phyloP scores from a whole-genome alignment of 2,329 filamentous ascomycete genomes.

The Colletotrichum orchidophilum region DNA sequence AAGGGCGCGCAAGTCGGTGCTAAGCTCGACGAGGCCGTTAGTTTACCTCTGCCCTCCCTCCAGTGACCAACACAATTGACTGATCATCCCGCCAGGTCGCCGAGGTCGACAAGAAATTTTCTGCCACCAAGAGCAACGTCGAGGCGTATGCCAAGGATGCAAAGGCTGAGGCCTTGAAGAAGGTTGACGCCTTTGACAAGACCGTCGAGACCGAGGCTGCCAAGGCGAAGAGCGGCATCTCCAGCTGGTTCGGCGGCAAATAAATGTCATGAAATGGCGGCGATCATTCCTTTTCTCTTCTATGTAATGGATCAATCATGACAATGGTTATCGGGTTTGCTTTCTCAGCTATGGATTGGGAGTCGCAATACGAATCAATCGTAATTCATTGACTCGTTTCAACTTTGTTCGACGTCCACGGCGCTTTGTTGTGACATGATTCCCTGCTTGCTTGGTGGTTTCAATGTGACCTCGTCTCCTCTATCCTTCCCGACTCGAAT shows the following conservation, averaged over 20 bases:
- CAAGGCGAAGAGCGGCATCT: constrained; percentile 85
- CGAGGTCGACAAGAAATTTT: constrained; percentile 71
- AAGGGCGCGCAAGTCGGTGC: constrained; percentile 61
- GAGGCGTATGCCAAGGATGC: constrained; percentile 70
- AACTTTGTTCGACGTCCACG: neutral
- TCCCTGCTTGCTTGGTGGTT: neutral
- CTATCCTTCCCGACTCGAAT: neutral
- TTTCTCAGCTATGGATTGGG: constrained; percentile 3
- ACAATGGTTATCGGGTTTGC: constrained; percentile 11
- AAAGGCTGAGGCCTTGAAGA: constrained; percentile 72
- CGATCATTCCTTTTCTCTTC: neutral
- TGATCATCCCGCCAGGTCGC: constrained; percentile 59
- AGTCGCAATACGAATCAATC: constrained; percentile 13
- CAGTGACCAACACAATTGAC: constrained; percentile 33
- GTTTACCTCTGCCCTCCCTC: constrained; percentile 73
- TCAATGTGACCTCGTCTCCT: neutral
- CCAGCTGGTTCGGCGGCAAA: constrained; percentile 84
- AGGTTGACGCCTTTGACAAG: constrained; percentile 84
- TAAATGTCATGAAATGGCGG: constrained; percentile 35
- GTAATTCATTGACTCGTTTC: constrained; percentile 6
- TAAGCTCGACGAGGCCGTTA: constrained; percentile 68
- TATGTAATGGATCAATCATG: constrained; percentile 1
- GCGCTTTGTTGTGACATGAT: neutral
- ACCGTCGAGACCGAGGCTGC: constrained; percentile 81
- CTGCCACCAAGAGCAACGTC: constrained; percentile 68